Evolutionary conservation across 306 rosid species (phyloP).

Genomic region (Ammopiptanthus mongolicus): DNA sequence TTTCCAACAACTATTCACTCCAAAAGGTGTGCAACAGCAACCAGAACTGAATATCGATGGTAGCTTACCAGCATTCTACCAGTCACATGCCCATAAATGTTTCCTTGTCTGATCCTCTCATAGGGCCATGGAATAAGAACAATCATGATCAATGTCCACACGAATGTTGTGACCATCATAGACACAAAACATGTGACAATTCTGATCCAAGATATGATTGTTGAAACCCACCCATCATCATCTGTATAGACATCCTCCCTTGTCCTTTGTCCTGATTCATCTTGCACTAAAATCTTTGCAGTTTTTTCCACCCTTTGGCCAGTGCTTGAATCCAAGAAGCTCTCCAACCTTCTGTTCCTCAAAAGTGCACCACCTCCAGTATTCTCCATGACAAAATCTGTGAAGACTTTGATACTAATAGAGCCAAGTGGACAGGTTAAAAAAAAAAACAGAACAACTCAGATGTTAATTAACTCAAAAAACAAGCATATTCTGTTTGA

Average conservation of each 20-base stretch:
- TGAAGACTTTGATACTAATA: not conserved
- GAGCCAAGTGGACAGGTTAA: not conserved
- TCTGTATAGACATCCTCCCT: conserved; percentile 22
- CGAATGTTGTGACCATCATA: conserved; percentile 52
- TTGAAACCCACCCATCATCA: conserved; percentile 43
- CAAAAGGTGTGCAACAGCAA: not conserved
- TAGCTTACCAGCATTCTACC: conserved; percentile 61
- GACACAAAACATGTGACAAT: conserved; percentile 45
- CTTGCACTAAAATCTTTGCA: conserved; percentile 26
- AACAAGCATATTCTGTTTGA: not conserved
- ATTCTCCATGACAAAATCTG: conserved; percentile 22
- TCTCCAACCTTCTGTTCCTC: conserved; percentile 53
- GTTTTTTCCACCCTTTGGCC: conserved; percentile 30
- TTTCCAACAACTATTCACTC: not conserved
- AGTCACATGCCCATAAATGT: conserved; percentile 63
- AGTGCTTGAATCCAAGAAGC: conserved; percentile 40
- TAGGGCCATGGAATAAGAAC: conserved; percentile 60
- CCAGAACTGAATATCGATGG: not conserved
- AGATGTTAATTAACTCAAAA: not conserved
- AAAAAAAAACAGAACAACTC: conserved; percentile 13
- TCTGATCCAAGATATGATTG: conserved; percentile 43
- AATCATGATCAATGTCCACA: conserved; percentile 57
- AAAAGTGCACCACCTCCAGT: conserved; percentile 35
- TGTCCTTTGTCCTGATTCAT: conserved; percentile 5
- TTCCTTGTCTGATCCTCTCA: conserved; percentile 56